Evolutionary conservation across 345 rosid genomes (phyloP).

Genomic region (Boechera stricta): DNA sequence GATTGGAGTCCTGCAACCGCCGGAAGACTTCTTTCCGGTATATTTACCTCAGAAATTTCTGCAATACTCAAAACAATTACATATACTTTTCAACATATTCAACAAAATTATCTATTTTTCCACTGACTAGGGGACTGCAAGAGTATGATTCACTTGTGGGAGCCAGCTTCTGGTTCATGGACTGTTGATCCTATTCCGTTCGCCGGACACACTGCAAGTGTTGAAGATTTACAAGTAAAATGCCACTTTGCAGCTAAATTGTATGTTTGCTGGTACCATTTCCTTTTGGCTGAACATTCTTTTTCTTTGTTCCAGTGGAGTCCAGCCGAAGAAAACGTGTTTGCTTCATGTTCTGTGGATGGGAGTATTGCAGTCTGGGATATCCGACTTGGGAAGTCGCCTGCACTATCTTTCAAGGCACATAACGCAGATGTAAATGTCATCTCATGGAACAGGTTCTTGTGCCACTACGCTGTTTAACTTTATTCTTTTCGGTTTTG

Average conservation of each 20-base stretch:
- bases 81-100: not conserved
- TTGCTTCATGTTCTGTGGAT: slow-evolving; percentile 91
- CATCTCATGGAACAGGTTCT: slow-evolving; percentile 94
- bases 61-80: not conserved
- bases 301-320: slow-evolving; percentile 79
- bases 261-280: not conserved
- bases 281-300: slow-evolving; percentile 29
- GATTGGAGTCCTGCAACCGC: slow-evolving; percentile 91
- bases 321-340: slow-evolving; percentile 77
- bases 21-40: slow-evolving; percentile 94
- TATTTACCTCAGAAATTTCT: slow-evolving; percentile 10
- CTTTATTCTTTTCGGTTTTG: slow-evolving; percentile 24
- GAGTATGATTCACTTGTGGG: slow-evolving; percentile 87
- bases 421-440: slow-evolving; percentile 95
- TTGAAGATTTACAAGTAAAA: slow-evolving; percentile 88
- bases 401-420: slow-evolving; percentile 77
- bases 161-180: slow-evolving; percentile 81
- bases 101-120: not conserved
- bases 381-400: slow-evolving; percentile 67
- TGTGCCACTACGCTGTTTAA: slow-evolving; percentile 9
- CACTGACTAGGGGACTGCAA: slow-evolving; percentile 74
- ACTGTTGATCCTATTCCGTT: slow-evolving; percentile 75
- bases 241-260: slow-evolving; percentile 9
- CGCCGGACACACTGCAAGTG: slow-evolving; percentile 81
- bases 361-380: slow-evolving; percentile 90